Evolutionary conservation across 108 stramenopile species (phyloP).

Genomic region (Nitzschia sp.): DNA sequence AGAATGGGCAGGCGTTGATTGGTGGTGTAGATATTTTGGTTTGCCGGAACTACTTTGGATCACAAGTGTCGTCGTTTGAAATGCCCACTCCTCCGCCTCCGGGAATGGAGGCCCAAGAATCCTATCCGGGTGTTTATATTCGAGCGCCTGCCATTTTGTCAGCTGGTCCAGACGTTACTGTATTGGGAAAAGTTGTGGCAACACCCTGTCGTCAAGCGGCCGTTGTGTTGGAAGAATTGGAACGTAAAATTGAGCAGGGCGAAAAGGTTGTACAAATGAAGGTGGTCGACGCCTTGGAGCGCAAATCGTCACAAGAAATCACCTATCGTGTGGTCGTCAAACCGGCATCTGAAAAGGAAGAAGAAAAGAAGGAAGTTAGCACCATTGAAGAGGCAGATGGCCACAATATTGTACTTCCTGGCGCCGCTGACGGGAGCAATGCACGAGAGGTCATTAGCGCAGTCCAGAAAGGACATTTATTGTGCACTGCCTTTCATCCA

Average conservation of each 20-base stretch:
- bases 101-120: slow-evolving; percentile 18
- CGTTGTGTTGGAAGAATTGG: slow-evolving; percentile 79
- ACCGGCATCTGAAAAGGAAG: slow-evolving; percentile 12
- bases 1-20: slow-evolving; percentile 94
- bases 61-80: slow-evolving; percentile 94
- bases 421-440: slow-evolving; percentile 81
- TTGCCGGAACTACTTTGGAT: slow-evolving; percentile 98
- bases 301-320: slow-evolving; percentile 53
- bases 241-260: slow-evolving; percentile 71
- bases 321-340: slow-evolving; percentile 50
- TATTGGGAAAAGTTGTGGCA: slow-evolving; percentile 88
- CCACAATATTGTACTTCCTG: slow-evolving; percentile 61
- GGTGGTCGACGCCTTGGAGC: slow-evolving; percentile 76
- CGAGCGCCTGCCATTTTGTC: slow-evolving; percentile 96
- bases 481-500: slow-evolving; percentile 97
- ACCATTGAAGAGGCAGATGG: slow-evolving; percentile 28
- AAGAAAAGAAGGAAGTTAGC: slow-evolving; percentile 38
- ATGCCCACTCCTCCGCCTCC: slow-evolving; percentile 75
- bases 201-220: slow-evolving; percentile 88
- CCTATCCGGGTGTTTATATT: slow-evolving; percentile 95
- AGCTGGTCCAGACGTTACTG: slow-evolving; percentile 70
- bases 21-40: slow-evolving; percentile 95
- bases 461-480: slow-evolving; percentile 73
- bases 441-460: slow-evolving; percentile 95
- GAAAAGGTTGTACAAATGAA: slow-evolving; percentile 79